Base-by-base conservation (phyloP, 2,329 filamentous ascomycete species). In the Fusarium proliferatum region DNA sequence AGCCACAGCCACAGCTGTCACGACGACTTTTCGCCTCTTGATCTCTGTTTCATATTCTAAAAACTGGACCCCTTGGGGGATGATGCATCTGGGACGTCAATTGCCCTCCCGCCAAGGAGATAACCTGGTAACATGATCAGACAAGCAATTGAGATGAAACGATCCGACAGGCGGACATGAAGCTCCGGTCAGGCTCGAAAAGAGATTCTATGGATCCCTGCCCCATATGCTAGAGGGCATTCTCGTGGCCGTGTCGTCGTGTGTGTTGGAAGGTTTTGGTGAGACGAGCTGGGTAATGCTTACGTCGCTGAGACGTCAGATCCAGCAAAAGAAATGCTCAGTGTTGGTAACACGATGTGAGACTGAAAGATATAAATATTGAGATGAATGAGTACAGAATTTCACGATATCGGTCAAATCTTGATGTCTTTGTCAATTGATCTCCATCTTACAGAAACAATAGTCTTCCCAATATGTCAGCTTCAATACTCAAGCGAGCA, bases 291-390 rank as follows among this genome's bases (percentile, higher is more conserved):
- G 23, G 30, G 61, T 70, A 70, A 70, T 70, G 13, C 19, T 66
- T 66, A 71, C 66, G 68, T 71, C 51, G 45, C 16, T 3, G 38
- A 48, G 6, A 70, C 66, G 61, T 71, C 61, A 71, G 51, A 45
- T 43, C 9, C 9, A 11, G 30, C 33, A n/a, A 66, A 61, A 28
- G 38, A 55, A 55, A 34, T 41, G 26, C 3, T 15, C 28, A 30
- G 21, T 17, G 12, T 41, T 38, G n/a, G 21, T 6, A 23, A 28
- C 30, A n/a, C 30, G 12, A 28, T 15, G 4, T 10, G 12, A 8
- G 16, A 7, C 1, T 21, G 17, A 17, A 23, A 28, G 9, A 16
- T 43, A 58, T 65, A 67, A 64, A 64, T 42, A 33, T 12, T 4
- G 15, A 26, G 23, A 6, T 11, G n/a, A 39, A 21, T 1, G 53